Percentiles rank a stretch among this genome's conserved stretches.
These are phyloP conservation scores for Tagetes patula DNA, from an alignment of 129 eudicot genomes.

Conservation along the genomic window DNA sequence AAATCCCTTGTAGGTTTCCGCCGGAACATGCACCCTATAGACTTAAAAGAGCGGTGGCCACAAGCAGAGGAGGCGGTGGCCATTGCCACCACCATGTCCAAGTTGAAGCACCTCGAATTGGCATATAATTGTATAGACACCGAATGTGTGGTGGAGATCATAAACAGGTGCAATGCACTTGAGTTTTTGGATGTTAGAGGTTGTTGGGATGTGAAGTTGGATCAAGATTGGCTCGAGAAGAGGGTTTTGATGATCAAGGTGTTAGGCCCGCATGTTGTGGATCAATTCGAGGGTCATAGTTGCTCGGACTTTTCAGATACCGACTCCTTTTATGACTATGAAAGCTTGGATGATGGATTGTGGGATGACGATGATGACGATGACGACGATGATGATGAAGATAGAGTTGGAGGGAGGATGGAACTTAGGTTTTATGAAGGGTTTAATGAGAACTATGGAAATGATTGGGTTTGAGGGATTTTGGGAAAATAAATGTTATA, in stretches of 20 bases:
- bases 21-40: slow-evolving; percentile 72
- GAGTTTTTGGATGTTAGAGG: slow-evolving; percentile 70
- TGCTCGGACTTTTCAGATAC: slow-evolving; percentile 47
- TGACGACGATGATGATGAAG: slow-evolving; percentile 30
- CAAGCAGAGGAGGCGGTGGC: slow-evolving; percentile 70
- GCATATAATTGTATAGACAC: slow-evolving; percentile 52
- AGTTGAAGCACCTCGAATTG: slow-evolving; percentile 67
- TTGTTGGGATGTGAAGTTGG: slow-evolving; percentile 69
- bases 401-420: slow-evolving; percentile 35
- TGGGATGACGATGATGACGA: slow-evolving; percentile 39
- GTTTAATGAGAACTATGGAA: slow-evolving; percentile 33
- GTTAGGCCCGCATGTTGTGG: slow-evolving; percentile 54
- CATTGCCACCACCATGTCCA: slow-evolving; percentile 67
- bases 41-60: slow-evolving; percentile 37
- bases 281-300: slow-evolving; percentile 43
- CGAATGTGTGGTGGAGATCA: slow-evolving; percentile 45
- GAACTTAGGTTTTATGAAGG: slow-evolving; percentile 42
- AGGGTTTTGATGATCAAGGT: slow-evolving; percentile 42
- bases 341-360: slow-evolving; percentile 41
- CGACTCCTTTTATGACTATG: slow-evolving; percentile 38
- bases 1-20: slow-evolving; percentile 49
- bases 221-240: slow-evolving; percentile 41
- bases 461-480: slow-evolving; percentile 39
- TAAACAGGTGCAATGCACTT: slow-evolving; percentile 43
- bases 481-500: slow-evolving; percentile 14